Evolutionary conservation across 495 filamentous ascomycete species (phyloP).

Genomic region (Cercophora scortea): DNA sequence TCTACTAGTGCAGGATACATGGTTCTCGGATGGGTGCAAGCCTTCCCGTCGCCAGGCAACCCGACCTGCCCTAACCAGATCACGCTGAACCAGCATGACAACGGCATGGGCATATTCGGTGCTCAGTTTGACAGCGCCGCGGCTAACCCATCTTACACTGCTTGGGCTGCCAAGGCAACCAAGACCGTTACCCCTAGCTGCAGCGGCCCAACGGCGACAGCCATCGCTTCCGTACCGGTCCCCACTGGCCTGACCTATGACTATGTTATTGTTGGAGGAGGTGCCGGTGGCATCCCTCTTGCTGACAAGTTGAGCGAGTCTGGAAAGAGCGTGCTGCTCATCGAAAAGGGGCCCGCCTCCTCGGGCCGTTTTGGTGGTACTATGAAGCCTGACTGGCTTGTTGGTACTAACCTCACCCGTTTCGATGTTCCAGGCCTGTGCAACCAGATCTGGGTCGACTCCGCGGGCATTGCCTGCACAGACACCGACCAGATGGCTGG

Average conservation of each 20-base stretch:
- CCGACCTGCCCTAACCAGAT: constrained; percentile 27
- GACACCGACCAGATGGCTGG: constrained; percentile 69
- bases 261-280: constrained; percentile 60
- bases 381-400: constrained; percentile 53
- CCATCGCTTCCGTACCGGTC: constrained; percentile 28
- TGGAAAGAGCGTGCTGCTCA: constrained; percentile 56
- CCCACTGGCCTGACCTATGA: constrained; percentile 48
- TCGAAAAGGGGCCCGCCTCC: constrained; percentile 58
- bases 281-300: constrained; percentile 57
- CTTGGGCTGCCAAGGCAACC: constrained; percentile 42
- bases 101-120: constrained; percentile 36
- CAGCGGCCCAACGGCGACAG: constrained; percentile 14
- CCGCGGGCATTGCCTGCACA: constrained; percentile 54
- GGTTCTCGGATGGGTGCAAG: constrained; percentile 29
- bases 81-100: constrained; percentile 25
- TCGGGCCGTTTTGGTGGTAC: constrained; percentile 52
- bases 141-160: constrained; percentile 41
- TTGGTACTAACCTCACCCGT: constrained; percentile 58
- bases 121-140: constrained; percentile 30
- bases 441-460: constrained; percentile 60
- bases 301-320: constrained; percentile 57
- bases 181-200: constrained; percentile 30
- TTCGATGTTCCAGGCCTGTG: constrained; percentile 77
- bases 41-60: constrained; percentile 21
- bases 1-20: constrained; percentile 16